Evolutionary conservation across 352 stramenopile species (phyloP), one percentile per base, ranked within the genome.

Genomic region (Pythium grandisporangium): DNA sequence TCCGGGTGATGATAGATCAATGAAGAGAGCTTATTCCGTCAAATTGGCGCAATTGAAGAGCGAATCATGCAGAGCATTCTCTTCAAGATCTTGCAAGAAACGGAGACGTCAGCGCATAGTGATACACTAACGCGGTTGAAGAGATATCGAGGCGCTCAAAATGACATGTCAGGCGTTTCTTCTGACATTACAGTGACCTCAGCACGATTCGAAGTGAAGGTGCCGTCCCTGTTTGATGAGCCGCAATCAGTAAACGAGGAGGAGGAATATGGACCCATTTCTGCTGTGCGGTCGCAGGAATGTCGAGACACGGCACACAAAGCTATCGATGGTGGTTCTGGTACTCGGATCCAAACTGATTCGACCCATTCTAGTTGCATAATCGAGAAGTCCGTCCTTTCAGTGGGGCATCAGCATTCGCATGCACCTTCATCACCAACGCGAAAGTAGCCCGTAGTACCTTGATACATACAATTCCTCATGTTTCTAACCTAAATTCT

Each of bases 31-130:
- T 66, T 61, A 43, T 47, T 82, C 24, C 66, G 64, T 4, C 60
- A 58, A 21, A 77, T 85, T 19, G 72, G 72, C 1, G 47, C 58
- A 5, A 76, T 83, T 25, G 66, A 83, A 42, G 70, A 83, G 45
- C 69, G 72, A 4, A 50, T 65, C 16, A 85, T 81, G 70, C 72
- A 80, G 53, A 70, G 71, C 17, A 58, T 85, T 21, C 60, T 84
- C 30, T 43, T 53, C 11, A 82, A 81, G 46, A 75, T 81, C 13
- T 57, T 76, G 13, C 47, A 58, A 12, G 71, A 84, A 46, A 66
- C 48, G 2, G 61, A 77, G 10, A 17, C 52, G 1, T 36, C 40
- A 1, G 7, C 44, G 10, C 44, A 23, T 6, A 81, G 67, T 35
- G 70, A 84, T 17, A 81, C 70, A 0, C 52, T 79, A 30, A 39